Conservation (phyloP, 2,329 filamentous ascomycete species). For the Cordyceps fumosorosea region DNA sequence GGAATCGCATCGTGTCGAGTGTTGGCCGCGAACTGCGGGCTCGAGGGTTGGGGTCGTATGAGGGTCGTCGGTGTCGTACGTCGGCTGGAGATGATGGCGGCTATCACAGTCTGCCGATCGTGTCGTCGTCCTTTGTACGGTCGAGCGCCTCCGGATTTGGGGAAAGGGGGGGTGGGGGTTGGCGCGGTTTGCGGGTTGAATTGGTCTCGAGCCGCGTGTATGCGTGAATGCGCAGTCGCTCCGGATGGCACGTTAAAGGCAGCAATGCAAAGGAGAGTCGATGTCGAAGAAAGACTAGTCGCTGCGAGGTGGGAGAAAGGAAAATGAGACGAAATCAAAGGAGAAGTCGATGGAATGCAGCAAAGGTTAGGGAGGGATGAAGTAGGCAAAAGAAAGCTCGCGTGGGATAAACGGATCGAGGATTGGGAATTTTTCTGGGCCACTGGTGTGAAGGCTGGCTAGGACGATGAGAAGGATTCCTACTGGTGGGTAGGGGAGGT, state of each 20-base stretch:
- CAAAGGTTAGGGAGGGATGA: neutral
- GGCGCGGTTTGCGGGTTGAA: neutral
- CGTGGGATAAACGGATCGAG: neutral
- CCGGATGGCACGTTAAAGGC: neutral
- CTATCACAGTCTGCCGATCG: neutral
- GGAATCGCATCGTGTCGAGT: constrained; percentile 44
- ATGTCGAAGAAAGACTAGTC: neutral
- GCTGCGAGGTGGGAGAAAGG: neutral
- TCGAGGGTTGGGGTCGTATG: neutral
- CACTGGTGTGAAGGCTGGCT: neutral
- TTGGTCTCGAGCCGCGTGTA: neutral
- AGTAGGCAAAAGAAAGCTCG: constrained; percentile 7
- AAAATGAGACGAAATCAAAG: neutral
- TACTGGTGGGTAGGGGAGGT: neutral
- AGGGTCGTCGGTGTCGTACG: neutral
- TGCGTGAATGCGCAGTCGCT: neutral
- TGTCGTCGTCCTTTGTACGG: neutral
- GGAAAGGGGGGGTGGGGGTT: neutral
- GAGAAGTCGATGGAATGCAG: neutral
- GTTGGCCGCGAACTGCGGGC: neutral
- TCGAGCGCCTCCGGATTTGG: neutral
- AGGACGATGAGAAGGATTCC: neutral
- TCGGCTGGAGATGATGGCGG: neutral
- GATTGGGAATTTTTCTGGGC: neutral
- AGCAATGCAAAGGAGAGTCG: neutral